Base-by-base conservation (phyloP, 2,329 filamentous ascomycete genomes). In the Cladosporium sp. region DNA sequence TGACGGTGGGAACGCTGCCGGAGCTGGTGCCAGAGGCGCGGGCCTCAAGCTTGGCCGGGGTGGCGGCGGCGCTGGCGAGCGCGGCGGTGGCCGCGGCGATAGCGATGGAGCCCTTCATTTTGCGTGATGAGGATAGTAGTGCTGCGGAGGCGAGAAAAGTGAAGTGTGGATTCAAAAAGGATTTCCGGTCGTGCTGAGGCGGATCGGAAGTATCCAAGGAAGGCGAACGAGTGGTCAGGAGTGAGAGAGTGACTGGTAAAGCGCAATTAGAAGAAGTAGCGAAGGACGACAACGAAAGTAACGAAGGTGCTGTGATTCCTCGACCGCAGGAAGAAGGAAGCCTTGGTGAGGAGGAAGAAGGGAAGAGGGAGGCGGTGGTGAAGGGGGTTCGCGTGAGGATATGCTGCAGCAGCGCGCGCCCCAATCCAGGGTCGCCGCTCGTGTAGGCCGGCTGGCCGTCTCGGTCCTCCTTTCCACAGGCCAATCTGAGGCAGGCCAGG, bases 91-190 rank as follows among this genome's bases (percentile, higher is more conserved):
- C 68, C 54, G 74, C 73, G 58, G 76, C 61, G 53, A 78, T 65
- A 44, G 71, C 68, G 54, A 74, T 64, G 48, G 68, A 65, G 54
- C 69, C 70, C 76, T 82, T 83, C 80, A 83, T 83, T 52, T 76
- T 66, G 56, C 11, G 40, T 42, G 32, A 31, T 28, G 28, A 32
- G 37, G 33, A 41, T 46, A 44, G 28, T 40, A 31, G 46, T 35
- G 33, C 34, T 40, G 14, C n/a, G 19, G n/a, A 48, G 11, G 48
- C 28, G 16, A 35, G 14, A 45, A 37, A n/a, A 52, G 43, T 49
- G 46, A 55, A 49, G 46, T 52, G 46, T 46, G 53, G 46, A 38
- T 22, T 2, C 22, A 43, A 16, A 22, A 46, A 50, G 46, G 52
- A 44, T 45, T 16, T 55, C 48, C 38, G n/a, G 40, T 35, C 32